Percentiles rank a stretch among this genome's conserved stretches.
phyloP scores from a whole-genome alignment of 2,329 filamentous ascomycete species.

The Rasamsonia emersonii region DNA sequence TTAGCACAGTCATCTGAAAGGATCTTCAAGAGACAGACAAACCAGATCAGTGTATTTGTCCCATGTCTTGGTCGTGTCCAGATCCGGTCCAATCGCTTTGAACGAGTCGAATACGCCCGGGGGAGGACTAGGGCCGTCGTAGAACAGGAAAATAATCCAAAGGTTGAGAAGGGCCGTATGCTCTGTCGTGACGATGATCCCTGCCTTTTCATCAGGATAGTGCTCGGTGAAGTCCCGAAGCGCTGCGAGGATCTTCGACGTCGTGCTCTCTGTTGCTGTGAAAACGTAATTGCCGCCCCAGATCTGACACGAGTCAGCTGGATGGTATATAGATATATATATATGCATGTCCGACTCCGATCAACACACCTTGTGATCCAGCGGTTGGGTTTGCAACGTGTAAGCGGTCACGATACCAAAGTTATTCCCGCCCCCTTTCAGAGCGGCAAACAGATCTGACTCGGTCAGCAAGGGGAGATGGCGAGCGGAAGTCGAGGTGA shows the following conservation, averaged over 20 bases:
- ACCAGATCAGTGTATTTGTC: constrained; percentile 41
- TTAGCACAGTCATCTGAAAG: not conserved
- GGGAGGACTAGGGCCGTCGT: constrained; percentile 49
- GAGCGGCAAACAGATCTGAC: constrained; percentile 32
- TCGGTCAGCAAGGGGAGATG: not conserved
- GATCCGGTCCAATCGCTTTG: constrained; percentile 35
- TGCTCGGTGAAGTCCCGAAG: constrained; percentile 32
- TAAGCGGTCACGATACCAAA: constrained; percentile 38
- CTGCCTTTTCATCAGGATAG: constrained; percentile 52
- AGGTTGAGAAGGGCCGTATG: constrained; percentile 40
- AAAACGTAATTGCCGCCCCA: constrained; percentile 43
- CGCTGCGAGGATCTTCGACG: constrained; percentile 24
- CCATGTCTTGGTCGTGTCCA: constrained; percentile 41
- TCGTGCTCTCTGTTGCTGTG: constrained; percentile 27
- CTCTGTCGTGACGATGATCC: constrained; percentile 50
- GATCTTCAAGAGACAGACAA: constrained; percentile 15
- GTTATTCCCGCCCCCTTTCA: constrained; percentile 38
- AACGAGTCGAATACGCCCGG: constrained; percentile 50
- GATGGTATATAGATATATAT: not conserved
- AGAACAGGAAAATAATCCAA: constrained; percentile 56
- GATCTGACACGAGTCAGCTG: constrained; percentile 17
- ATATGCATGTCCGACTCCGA: not conserved
- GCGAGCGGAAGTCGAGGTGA: too few relatives aligned
- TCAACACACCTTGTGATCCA: constrained; percentile 17
- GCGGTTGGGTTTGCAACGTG: constrained; percentile 24